Conservation (phyloP, 2,329 filamentous ascomycete genomes). For the Aspergillus oerlinghausenensis region DNA sequence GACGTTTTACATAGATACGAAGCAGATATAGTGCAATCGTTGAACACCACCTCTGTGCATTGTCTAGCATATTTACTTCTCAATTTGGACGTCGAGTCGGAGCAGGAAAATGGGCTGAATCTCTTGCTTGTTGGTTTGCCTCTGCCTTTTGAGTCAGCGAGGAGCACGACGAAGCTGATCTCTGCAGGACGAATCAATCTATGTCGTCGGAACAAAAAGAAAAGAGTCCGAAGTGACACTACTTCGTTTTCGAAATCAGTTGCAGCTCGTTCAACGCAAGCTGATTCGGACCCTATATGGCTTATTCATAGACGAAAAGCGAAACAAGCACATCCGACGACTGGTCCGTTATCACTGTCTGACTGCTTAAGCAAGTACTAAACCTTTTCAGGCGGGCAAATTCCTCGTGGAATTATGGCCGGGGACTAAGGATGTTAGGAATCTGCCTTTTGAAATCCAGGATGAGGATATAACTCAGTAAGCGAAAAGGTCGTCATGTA, state of each 20-base stretch:
- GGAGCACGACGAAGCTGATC: slow-evolving; percentile 2
- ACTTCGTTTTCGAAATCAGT: neutral
- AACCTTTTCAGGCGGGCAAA: slow-evolving; percentile 11
- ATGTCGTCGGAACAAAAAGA: neutral
- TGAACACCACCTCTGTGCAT: slow-evolving; percentile 9
- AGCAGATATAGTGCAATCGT: neutral
- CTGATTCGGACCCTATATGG: slow-evolving; percentile 1
- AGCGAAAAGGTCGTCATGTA: neutral
- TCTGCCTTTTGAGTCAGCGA: neutral
- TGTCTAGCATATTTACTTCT: slow-evolving; percentile 15
- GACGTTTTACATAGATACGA: neutral
- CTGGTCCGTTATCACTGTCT: slow-evolving; percentile 12
- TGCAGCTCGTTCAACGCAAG: slow-evolving; percentile 1
- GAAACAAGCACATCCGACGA: slow-evolving; percentile 5
- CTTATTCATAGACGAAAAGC: slow-evolving; percentile 7
- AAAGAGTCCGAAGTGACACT: slow-evolving; percentile 1
- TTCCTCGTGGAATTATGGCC: slow-evolving; percentile 18
- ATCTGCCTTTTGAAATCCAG: neutral
- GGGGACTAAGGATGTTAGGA: slow-evolving; percentile 7
- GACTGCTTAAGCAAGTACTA: neutral
- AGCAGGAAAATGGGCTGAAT: slow-evolving; percentile 9
- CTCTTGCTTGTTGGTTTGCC: slow-evolving; percentile 14
- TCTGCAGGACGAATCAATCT: slow-evolving; percentile 9
- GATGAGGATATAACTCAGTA: slow-evolving; percentile 1
- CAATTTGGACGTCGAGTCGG: slow-evolving; percentile 1